Evolutionary conservation across 2,329 filamentous ascomycete genomes (phyloP), one percentile per base, ranked within the genome.

Genomic region (Plectosphaerella sp.): DNA sequence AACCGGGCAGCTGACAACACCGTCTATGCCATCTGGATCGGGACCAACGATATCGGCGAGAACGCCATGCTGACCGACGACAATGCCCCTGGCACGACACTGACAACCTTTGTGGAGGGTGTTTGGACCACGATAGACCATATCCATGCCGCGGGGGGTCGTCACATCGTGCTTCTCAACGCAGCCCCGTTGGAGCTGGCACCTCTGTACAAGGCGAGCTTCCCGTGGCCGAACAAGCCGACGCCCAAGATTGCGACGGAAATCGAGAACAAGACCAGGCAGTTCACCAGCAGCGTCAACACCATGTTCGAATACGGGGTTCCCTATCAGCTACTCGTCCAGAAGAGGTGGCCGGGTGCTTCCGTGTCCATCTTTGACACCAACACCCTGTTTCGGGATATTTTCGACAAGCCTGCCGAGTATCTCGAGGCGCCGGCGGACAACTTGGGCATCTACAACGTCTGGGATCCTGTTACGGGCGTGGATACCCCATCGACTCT

Each of bases 1-100:
- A 61, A 73, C 56, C 67, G 75, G 43, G 75, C 72, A 2, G 60
- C 76, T 2, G 68, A 79, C 28, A 83, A 84, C 56, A 89, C 87
- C 0, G 83, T 89, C 2, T 92, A 91, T 61, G 77, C 83, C 1
- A 78, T 92, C 48, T 92, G 87, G 87, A 91, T 92, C 60, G 89
- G 89, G 3, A 91, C 88, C 22, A 93, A 93, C 63, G 89, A 94
- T 61, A 72, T 93, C 11, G 88, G 88, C 18, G 75, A 73, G 52
- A 68, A 75, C 49, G 86, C 79, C 8, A 87, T 91, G 62, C 65
- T 92, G 33, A 82, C 78, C 4, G 86, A 90, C 62, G 75, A 74
- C 18, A 84, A 90, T 63, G 67, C 77, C 5, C 59, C 71, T 0
- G 79, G 77, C 14, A 84, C 82, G 24, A 85, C 80, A 2, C 75